Evolutionary conservation across 495 filamentous ascomycete genomes (phyloP), one percentile per base, ranked within the genome.

Genomic region (Glonium stellatum): DNA sequence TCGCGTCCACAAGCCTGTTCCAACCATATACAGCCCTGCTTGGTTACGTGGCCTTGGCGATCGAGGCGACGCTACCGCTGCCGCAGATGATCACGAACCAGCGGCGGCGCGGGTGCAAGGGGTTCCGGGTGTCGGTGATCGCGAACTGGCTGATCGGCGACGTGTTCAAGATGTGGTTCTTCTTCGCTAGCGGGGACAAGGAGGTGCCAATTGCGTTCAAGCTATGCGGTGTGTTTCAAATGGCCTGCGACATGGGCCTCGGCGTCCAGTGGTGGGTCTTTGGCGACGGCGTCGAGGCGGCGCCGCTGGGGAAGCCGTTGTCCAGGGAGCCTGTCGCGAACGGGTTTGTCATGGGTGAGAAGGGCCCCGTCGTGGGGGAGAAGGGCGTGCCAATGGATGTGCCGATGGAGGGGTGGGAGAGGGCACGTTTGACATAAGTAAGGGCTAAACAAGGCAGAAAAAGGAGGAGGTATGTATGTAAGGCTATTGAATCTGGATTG

Each of bases 111-210:
- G 92, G 89, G 4, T 96, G 90, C 76, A 88, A 87, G 69, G 93
- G 93, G 9, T 96, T 98, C 75, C 83, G 93, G 2, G 46, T 96
- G 6, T 91, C 86, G 11, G 90, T 98, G 5, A 74, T 97, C 23
- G 85, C 79, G 4, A 90, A 87, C 49, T 98, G 93, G 93, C 74
- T 98, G 61, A 71, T 89, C 12, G 93, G 93, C 63, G 93, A 98
- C 75, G 76, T 82, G 36, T 95, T 96, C 87, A 98, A 98, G 79
- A 88, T 96, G 83, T 86, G 86, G 48, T 98, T 88, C 77, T 97
- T 97, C 75, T 75, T 75, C 62, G 50, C 70, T 0, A 50, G 39
- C 0, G 54, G 56, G 18, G 83, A 79, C 36, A 85, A 87, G 12
- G 76, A 77, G 27, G 77, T 98, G 48, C 89, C 92, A 0, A 82